Evolutionary conservation across 768 basidiomycete genomes (phyloP).

Genomic region (Vararia minispora): DNA sequence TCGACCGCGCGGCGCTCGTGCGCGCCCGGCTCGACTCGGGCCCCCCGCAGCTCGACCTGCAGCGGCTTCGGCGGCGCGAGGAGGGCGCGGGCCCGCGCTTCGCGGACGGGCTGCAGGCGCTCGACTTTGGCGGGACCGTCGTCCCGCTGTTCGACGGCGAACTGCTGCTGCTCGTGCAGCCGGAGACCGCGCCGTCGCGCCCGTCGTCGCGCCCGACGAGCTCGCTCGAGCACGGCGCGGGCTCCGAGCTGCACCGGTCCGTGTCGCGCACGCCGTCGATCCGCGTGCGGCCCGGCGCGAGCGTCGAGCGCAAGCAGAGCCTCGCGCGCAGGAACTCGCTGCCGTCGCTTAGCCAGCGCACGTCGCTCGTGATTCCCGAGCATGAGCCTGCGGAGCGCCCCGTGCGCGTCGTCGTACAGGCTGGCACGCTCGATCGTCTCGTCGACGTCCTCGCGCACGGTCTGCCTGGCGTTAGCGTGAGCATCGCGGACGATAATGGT

Average conservation of each 20-base stretch:
- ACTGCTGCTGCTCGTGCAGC: constrained; percentile 57
- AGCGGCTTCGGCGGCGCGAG: constrained; percentile 38
- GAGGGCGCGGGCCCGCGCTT: constrained; percentile 18
- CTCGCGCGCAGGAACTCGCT: constrained; percentile 65
- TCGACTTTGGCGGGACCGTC: constrained; percentile 49
- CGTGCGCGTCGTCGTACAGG: constrained; percentile 65
- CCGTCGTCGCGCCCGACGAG: constrained; percentile 64
- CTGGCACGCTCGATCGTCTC: constrained; percentile 65
- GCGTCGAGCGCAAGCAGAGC: constrained; percentile 69
- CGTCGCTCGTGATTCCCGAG: constrained; percentile 48
- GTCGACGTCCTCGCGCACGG: constrained; percentile 73
- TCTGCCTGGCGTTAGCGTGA: constrained; percentile 63
- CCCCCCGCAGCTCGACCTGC: constrained; percentile 37
- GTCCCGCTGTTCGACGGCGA: constrained; percentile 71
- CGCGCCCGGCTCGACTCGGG: constrained; percentile 63
- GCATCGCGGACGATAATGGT: constrained; percentile 79
- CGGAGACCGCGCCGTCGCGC: constrained; percentile 37
- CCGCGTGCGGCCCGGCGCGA: constrained; percentile 61
- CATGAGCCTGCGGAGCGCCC: constrained; percentile 59
- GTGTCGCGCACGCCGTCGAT: constrained; percentile 61
- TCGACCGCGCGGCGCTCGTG: constrained; percentile 55
- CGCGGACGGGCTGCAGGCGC: constrained; percentile 9
- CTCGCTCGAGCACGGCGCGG: constrained; percentile 35
- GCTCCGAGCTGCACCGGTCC: constrained; percentile 14
- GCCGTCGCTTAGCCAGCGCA: constrained; percentile 59